Base-by-base conservation (phyloP, 371 early-diverging fungal species). In the Syncephalis fuscata region DNA sequence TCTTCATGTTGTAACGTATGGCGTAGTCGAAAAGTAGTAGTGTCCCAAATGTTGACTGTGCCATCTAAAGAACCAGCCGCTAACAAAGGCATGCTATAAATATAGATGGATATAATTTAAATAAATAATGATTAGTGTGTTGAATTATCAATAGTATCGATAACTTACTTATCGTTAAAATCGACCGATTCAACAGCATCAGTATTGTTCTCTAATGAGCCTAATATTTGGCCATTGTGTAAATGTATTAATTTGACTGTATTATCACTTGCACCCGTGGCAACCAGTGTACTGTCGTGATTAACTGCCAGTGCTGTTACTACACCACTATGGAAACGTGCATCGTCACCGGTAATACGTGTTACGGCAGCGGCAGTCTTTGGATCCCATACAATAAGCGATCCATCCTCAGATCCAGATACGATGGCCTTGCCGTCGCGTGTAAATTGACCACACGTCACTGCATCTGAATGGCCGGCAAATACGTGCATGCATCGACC, bases 401-500 rank as follows among this genome's bases (percentile, higher is more conserved):
- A 59, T 5, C 79, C 75, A 62, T 95, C 94, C 50, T 87, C 89
- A 10, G 85, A 75, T 1, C 83, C 91, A 10, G 89, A 69, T 2
- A 94, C 81, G 43, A 97, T 76, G 44, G 67, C 64, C 58, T 84
- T 84, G 58, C 96, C 96, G 59, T 87, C 87, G 19, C 82, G 81
- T 1, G 92, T 86, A 54, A 94, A 96, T 49, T 70, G 63, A 10
- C 93, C 96, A 45, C 84, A 79, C 3, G 88, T 82, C 16, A 91
- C 86, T 15, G 88, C 65, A 10, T 68, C 85, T 41, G 80, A 62
- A 59, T 93, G 93, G 14, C 92, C 91, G 20, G 75, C 74, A 56
- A 97, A 92, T 15, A 93, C 88, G 46, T 84, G 82, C 92, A 97
- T 92, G 57, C 81, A 85, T 32, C 73, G 73, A 26, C 92, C 92